These are phyloP conservation scores for Arthroderma sp. DNA, from an alignment of 2,329 filamentous ascomycete species.

Conservation along the genomic window DNA sequence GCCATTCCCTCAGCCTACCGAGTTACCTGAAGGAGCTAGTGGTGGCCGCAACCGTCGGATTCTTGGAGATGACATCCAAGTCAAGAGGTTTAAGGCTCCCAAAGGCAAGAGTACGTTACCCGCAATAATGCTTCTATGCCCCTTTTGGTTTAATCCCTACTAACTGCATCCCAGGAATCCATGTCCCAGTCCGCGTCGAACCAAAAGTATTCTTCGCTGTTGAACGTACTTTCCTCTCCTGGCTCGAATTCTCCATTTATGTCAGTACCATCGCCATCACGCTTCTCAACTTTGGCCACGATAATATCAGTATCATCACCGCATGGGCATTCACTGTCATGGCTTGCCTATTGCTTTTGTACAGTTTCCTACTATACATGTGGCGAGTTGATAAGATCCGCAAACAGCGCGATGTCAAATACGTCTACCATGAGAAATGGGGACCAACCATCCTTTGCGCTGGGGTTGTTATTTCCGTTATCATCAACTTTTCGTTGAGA, in stretches of 20 bases:
- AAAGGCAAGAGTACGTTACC: constrained; percentile 40
- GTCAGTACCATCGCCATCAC: constrained; percentile 77
- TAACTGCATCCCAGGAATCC: constrained; percentile 61
- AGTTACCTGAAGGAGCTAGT: constrained; percentile 27
- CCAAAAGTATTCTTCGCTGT: constrained; percentile 97
- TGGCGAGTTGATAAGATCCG: constrained; percentile 81
- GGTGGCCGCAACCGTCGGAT: constrained; percentile 26
- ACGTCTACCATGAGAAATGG: constrained; percentile 71
- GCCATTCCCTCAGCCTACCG: constrained; percentile 41
- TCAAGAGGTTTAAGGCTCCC: constrained; percentile 46
- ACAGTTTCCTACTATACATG: constrained; percentile 72
- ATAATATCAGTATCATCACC: constrained; percentile 52
- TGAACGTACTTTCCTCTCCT: constrained; percentile 89
- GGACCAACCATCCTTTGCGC: constrained; percentile 68
- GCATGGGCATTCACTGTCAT: constrained; percentile 71
- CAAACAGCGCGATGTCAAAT: constrained; percentile 63
- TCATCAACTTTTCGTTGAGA: constrained; percentile 68
- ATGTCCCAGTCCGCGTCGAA: constrained; percentile 89
- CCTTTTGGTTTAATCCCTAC: background rate
- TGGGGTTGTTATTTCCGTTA: constrained; percentile 60
- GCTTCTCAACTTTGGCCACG: constrained; percentile 63
- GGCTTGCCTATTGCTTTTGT: constrained; percentile 65
- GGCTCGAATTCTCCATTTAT: constrained; percentile 95
- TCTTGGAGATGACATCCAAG: constrained; percentile 35
- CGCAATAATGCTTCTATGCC: background rate